These are phyloP conservation scores for Globisporangium alternatum DNA, from an alignment of 352 stramenopile genomes.

Conservation along the genomic window DNA sequence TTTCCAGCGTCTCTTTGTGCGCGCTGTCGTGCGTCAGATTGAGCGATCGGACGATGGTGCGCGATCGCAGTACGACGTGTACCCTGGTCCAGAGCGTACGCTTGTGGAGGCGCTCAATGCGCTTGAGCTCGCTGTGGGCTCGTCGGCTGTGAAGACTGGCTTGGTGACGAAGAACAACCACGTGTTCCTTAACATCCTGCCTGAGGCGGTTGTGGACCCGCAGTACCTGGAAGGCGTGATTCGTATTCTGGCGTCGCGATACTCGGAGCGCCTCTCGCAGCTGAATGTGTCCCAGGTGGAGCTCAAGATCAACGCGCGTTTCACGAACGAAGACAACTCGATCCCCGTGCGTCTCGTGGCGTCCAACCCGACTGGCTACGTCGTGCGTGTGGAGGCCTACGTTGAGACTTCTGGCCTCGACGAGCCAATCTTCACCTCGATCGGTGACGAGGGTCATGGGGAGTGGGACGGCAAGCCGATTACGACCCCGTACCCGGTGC, in stretches of 20 bases:
- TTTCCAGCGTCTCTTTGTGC: constrained; percentile 95
- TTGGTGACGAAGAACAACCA: constrained; percentile 95
- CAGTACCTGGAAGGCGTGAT: constrained; percentile 97
- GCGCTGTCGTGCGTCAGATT: constrained; percentile 92
- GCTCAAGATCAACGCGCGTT: constrained; percentile 94
- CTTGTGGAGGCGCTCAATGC: constrained; percentile 98
- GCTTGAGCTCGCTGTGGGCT: constrained; percentile 94
- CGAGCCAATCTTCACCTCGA: constrained; percentile 89
- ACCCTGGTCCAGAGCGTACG: constrained; percentile 94
- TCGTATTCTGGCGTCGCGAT: constrained; percentile 81
- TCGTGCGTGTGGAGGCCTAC: constrained; percentile 99
- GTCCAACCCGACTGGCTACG: constrained; percentile 98
- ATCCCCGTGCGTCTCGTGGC: constrained; percentile 96
- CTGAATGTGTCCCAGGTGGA: constrained; percentile 96
- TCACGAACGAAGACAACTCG: constrained; percentile 90
- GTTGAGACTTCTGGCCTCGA: constrained; percentile 92
- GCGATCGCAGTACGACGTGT: constrained; percentile 87
- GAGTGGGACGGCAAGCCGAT: constrained; percentile 95
- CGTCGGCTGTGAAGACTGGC: constrained; percentile 82
- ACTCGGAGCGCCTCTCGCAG: constrained; percentile 88
- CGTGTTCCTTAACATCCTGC: constrained; percentile 98
- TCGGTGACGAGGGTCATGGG: constrained; percentile 82
- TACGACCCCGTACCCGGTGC: constrained; percentile 96
- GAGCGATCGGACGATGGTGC: constrained; percentile 73
- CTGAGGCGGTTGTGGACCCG: constrained; percentile 92